Percentiles rank a stretch among this genome's conserved stretches.
Evolutionary conservation across 306 rosid species (phyloP).

Genomic region (Alnus rubra): DNA sequence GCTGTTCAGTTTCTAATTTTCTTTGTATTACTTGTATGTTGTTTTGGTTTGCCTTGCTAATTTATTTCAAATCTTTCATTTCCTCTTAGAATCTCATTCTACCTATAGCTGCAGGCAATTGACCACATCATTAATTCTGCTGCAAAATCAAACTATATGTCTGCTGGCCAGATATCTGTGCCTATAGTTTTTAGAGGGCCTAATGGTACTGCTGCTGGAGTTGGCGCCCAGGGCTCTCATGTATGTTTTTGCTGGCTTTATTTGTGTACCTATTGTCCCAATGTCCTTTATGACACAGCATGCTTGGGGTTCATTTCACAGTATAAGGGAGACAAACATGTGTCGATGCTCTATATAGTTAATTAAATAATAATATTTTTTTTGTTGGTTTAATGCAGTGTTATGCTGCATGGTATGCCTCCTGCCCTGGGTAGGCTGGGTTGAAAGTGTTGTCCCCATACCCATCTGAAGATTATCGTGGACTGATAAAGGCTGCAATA

Average conservation of each 20-base stretch:
- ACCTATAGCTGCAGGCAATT: slow-evolving; percentile 67
- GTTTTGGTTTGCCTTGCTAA: background rate
- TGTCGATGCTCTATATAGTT: slow-evolving; percentile 2
- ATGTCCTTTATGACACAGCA: slow-evolving; percentile 1
- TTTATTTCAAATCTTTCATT: slow-evolving; percentile 4
- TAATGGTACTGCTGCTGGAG: slow-evolving; percentile 99
- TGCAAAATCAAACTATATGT: slow-evolving; percentile 95
- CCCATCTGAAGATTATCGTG: slow-evolving; percentile 98
- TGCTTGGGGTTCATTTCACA: slow-evolving; percentile 4
- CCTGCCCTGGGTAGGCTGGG: slow-evolving; percentile 78
- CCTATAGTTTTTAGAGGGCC: slow-evolving; percentile 99
- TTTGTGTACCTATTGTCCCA: background rate
- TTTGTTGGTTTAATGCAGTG: slow-evolving; percentile 55
- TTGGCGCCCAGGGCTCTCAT: slow-evolving; percentile 99
- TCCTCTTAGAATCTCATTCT: slow-evolving; percentile 15
- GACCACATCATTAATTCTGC: slow-evolving; percentile 99
- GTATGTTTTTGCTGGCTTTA: slow-evolving; percentile 46
- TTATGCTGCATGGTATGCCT: slow-evolving; percentile 85
- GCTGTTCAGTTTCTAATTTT: background rate
- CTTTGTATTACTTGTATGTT: slow-evolving; percentile 1
- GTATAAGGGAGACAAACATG: background rate
- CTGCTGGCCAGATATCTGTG: slow-evolving; percentile 88
- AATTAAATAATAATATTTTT: background rate
- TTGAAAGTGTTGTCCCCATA: slow-evolving; percentile 92
- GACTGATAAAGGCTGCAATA: slow-evolving; percentile 94